Evolutionary conservation across 1,284 basidiomycete genomes (phyloP).

Genomic region (Heterobasidion annosum): DNA sequence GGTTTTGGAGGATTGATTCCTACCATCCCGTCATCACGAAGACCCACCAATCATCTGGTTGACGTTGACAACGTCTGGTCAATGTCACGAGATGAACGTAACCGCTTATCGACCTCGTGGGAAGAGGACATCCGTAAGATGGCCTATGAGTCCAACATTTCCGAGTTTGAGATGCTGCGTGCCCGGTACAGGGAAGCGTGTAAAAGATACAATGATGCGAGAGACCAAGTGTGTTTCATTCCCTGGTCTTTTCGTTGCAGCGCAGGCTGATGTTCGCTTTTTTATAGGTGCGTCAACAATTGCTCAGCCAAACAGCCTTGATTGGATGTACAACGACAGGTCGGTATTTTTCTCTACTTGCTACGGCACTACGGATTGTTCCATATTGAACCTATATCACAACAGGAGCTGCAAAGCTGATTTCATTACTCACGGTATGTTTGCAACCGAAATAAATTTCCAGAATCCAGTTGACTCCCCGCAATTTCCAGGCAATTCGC

Average conservation of each 20-base stretch:
- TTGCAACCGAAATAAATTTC: neutral
- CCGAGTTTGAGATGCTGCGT: conserved; percentile 11
- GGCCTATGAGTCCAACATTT: conserved; percentile 13
- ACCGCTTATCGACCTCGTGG: conserved; percentile 14
- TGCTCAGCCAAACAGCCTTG: conserved; percentile 43
- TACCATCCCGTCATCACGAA: conserved; percentile 7
- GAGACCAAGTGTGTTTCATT: conserved; percentile 12
- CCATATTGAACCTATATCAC: neutral
- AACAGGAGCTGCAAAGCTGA: conserved; percentile 57
- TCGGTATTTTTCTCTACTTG: conserved; percentile 11
- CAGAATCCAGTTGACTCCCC: conserved; percentile 1
- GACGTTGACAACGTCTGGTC: conserved; percentile 14
- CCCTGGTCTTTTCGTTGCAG: neutral
- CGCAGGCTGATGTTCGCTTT: neutral
- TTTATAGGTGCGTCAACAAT: conserved; percentile 26
- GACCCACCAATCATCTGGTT: conserved; percentile 12
- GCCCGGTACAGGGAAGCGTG: conserved; percentile 13
- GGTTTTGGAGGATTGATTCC: conserved; percentile 14
- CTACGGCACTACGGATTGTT: neutral
- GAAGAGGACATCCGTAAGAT: conserved; percentile 15
- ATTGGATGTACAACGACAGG: conserved; percentile 69
- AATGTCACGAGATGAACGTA: conserved; percentile 18
- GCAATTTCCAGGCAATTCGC: conserved; percentile 19
- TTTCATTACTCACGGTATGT: conserved; percentile 43
- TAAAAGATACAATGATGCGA: conserved; percentile 12